Percentiles rank a stretch among this genome's conserved stretches.
Conservation (phyloP, 2,329 filamentous ascomycete genomes). For the Cylindrodendrum hubeiense region DNA sequence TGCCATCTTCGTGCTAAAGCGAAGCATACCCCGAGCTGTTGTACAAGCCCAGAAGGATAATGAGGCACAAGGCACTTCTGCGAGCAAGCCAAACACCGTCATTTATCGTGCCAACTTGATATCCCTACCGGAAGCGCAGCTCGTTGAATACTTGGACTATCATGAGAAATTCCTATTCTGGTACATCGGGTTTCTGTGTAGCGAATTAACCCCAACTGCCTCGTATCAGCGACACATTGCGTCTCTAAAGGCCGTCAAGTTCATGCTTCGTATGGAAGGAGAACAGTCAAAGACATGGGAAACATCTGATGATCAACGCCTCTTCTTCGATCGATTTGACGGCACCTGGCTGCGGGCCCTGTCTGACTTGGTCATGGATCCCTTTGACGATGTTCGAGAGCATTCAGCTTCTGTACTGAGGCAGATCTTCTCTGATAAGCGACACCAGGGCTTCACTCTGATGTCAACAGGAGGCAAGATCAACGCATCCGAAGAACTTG, state of each 20-base stretch:
- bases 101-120: slow-evolving; percentile 56
- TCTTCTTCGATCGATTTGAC: slow-evolving; percentile 59
- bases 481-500: slow-evolving; percentile 51
- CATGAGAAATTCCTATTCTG: slow-evolving; percentile 78
- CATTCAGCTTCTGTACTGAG: slow-evolving; percentile 63
- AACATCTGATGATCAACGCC: slow-evolving; percentile 52
- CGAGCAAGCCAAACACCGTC: slow-evolving; percentile 43
- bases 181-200: slow-evolving; percentile 79
- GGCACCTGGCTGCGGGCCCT: slow-evolving; percentile 71
- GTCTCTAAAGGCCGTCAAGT: slow-evolving; percentile 76
- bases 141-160: slow-evolving; percentile 56
- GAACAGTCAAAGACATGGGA: slow-evolving; percentile 61
- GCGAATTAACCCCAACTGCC: slow-evolving; percentile 82
- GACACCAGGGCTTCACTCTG: slow-evolving; percentile 46
- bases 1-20: slow-evolving; percentile 68
- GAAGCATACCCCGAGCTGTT: slow-evolving; percentile 54
- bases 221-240: slow-evolving; percentile 93
- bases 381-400: slow-evolving; percentile 90
- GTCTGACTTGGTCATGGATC: slow-evolving; percentile 85
- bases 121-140: slow-evolving; percentile 52
- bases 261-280: slow-evolving; percentile 78
- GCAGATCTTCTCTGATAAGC: slow-evolving; percentile 59
- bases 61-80: slow-evolving; percentile 12
- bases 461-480: slow-evolving; percentile 23
- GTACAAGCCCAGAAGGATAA: slow-evolving; percentile 52